Base-by-base conservation (phyloP, 495 filamentous ascomycete species). In the Penicillium bovifimosum region DNA sequence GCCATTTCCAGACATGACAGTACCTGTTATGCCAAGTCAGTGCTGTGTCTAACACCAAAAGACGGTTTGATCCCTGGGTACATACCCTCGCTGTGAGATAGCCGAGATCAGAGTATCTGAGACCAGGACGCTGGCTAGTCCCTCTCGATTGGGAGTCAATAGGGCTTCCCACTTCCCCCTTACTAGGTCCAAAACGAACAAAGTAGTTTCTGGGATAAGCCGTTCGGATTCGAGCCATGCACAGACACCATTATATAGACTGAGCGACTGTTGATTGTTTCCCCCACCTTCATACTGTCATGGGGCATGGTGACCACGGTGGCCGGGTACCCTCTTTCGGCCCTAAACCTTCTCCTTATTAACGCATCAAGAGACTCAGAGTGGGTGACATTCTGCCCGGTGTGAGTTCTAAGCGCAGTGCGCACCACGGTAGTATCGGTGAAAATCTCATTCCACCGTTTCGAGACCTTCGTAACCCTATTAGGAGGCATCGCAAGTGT, bases 81-180 rank as follows among this genome's bases (percentile, higher is more conserved):
- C 60, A 47, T 59, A 69, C 54, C 60, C 70, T 18, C 57, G 63
- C 2, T 18, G 27, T 10, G 61, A 67, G 10, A 66, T 39, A 2
- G 56, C 66, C 9, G 60, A 65, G 16, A 73, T 29, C 9, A 68
- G 33, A 1, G 27, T 47, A 32, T 26, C 44, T 2, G 44, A 47
- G 31, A 47, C 11, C 31, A 26, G 13, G 10, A 66, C 16, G 10
- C 24, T 13, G 2, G 13, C 9, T 20, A 73, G 43, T 0, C 11
- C 0, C 10, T 71, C 68, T 29, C 70, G 56, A 35, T 73, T 73
- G 1, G 60, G 55, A 1, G 69, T 70, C 16, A 56, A 63, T 11
- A 67, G 53, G 1, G 34, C 41, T 18, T 36, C 2, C 31, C n/a
- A 8, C 1, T 27, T 33, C 16, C 43, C 49, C 0, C 39, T 56